Conservation (phyloP, 495 filamentous ascomycete species). For the Talaromyces thailandensis region DNA sequence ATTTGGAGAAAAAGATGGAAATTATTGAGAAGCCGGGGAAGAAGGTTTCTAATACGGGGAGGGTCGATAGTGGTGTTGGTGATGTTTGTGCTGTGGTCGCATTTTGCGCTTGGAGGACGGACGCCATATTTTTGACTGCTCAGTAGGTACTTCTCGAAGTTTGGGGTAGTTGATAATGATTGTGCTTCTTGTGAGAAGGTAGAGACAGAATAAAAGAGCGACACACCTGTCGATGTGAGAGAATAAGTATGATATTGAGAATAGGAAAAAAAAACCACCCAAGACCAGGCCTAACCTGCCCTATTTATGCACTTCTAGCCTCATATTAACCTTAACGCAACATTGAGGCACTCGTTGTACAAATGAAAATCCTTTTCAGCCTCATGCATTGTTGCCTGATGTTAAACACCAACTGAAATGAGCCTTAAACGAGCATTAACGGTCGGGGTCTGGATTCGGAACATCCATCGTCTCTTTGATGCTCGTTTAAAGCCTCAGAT, state of each 20-base stretch:
- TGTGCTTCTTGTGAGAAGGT: neutral
- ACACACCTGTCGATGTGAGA: neutral
- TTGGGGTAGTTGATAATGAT: neutral
- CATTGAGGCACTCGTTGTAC: neutral
- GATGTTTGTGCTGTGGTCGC: neutral
- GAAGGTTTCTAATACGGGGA: neutral
- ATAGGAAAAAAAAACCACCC: neutral
- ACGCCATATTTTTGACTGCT: neutral
- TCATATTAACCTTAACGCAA: neutral
- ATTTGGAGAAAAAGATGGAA: constrained; percentile 5
- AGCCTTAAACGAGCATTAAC: neutral
- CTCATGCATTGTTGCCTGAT: neutral
- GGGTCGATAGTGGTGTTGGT: neutral
- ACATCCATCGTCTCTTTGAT: neutral
- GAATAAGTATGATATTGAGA: neutral
- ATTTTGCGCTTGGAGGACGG: neutral
- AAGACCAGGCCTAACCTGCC: neutral
- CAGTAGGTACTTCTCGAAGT: neutral
- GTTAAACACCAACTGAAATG: neutral
- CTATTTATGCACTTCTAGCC: neutral
- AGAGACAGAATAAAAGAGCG: neutral
- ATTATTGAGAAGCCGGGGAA: constrained; percentile 3
- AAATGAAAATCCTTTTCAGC: neutral
- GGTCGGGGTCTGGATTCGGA: neutral
- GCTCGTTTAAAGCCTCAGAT: neutral